Evolutionary conservation across 2,329 filamentous ascomycete genomes (phyloP), one percentile per base, ranked within the genome.

Genomic region (Fusarium anthophilum): DNA sequence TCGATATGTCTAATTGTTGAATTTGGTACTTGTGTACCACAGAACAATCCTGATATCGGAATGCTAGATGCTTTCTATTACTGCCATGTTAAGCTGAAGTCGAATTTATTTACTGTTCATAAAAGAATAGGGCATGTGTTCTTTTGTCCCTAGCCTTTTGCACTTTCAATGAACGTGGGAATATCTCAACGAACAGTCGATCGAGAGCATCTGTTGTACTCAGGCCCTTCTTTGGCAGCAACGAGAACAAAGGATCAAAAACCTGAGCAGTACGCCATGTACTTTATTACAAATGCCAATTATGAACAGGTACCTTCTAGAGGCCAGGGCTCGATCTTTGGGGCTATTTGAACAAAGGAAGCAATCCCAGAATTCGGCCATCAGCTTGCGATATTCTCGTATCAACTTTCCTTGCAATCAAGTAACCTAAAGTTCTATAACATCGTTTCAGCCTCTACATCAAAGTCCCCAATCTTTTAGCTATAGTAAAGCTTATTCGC

Each of bases 131-230:
- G 10, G 11, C 11, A 17, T 18, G 3, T 9, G n/a, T 26, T 26
- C 43, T 13, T 18, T 10, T 24, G 10, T 44, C 3, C 7, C 15
- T 8, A 18, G 15, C 4, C 15, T 18, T 18, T 5, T 24, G 11
- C n/a, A 2, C 6, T 6, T 44, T 18, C 1, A 13, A 13, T 2
- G 1, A 5, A 13, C 0, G 4, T 13, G 43, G 24, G 7, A 13
- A 6, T 1, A 26, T 45, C n/a, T 45, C 3, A 18, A 18, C 1
- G n/a, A 4, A 13, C n/a, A 45, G 2, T 12, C 13, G 43, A 26
- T 45, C 11, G 1, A 26, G 3, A 26, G 15, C 43, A 4, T 3
- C 17, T 26, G 17, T 6, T 0, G 2, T 44, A 1, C 15, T 45
- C 7, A 26, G 3, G 10, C 11, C 10, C 1, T 45, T 26, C 15